phyloP scores from a whole-genome alignment of 768 basidiomycete genomes.

The Serpula lacrymans region DNA sequence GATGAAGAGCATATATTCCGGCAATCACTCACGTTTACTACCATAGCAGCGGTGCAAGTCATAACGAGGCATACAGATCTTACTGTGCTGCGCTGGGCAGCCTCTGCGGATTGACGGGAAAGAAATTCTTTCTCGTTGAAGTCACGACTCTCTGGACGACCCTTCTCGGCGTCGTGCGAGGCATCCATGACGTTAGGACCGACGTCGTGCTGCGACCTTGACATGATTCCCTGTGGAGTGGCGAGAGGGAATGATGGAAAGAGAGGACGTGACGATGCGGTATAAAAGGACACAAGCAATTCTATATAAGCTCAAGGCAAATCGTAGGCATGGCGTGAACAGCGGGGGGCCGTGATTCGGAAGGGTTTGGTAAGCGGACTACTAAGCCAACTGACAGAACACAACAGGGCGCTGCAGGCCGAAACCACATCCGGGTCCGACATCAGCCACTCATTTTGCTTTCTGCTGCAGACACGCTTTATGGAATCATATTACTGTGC shows the following conservation, averaged over 20 bases:
- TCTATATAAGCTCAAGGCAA: neutral
- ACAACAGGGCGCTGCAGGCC: too few relatives aligned
- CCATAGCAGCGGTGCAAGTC: constrained; percentile 39
- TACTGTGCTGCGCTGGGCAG: constrained; percentile 17
- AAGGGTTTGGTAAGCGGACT: too few relatives aligned
- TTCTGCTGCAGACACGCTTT: too few relatives aligned
- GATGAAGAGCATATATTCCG: neutral
- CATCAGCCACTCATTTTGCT: too few relatives aligned
- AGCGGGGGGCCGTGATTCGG: too few relatives aligned
- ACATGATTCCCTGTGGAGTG: constrained; percentile 3
- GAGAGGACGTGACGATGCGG: neutral
- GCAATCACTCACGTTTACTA: constrained; percentile 29
- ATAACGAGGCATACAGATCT: constrained; percentile 28
- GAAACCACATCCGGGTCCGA: too few relatives aligned
- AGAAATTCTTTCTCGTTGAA: constrained; percentile 7
- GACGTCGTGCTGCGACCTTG: constrained; percentile 10
- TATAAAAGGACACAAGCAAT: too few relatives aligned
- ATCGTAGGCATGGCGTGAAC: too few relatives aligned
- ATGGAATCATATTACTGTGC: too few relatives aligned
- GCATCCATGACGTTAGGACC: constrained; percentile 3
- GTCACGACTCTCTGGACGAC: constrained; percentile 7
- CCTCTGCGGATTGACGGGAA: neutral
- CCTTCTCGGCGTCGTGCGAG: constrained; percentile 10
- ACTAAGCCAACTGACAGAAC: too few relatives aligned
- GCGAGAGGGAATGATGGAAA: neutral